phyloP scores from a whole-genome alignment of 2,329 filamentous ascomycete genomes.

The Fusarium pseudocircinatum region DNA sequence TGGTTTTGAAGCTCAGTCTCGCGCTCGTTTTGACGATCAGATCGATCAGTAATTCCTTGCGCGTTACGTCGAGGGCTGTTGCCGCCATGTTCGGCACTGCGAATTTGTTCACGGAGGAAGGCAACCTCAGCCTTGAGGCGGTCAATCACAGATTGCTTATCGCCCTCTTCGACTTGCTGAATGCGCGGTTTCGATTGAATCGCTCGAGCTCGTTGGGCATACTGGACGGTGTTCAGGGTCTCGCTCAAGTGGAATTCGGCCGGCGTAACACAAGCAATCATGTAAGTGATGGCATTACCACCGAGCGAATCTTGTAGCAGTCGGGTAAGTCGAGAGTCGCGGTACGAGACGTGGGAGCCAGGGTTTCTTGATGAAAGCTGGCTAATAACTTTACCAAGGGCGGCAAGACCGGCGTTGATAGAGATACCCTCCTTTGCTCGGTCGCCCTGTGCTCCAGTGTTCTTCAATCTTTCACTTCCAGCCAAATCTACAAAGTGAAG shows the following conservation, averaged over 20 bases:
- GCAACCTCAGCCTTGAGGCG: slow-evolving; percentile 92
- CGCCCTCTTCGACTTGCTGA: slow-evolving; percentile 90
- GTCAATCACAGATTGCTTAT: slow-evolving; percentile 94
- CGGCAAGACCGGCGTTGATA: slow-evolving; percentile 95
- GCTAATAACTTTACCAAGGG: slow-evolving; percentile 96
- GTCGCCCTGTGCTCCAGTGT: slow-evolving; percentile 94
- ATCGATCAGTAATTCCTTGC: slow-evolving; percentile 70
- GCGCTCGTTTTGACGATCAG: slow-evolving; percentile 82
- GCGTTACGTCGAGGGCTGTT: slow-evolving; percentile 63
- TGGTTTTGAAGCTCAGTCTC: slow-evolving; percentile 94
- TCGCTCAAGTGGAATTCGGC: slow-evolving; percentile 98
- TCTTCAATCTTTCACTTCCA: slow-evolving; percentile 95
- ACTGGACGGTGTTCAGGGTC: slow-evolving; percentile 96
- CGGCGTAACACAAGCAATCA: slow-evolving; percentile 98
- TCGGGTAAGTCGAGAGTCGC: slow-evolving; percentile 95
- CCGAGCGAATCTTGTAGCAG: slow-evolving; percentile 95
- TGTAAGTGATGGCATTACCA: slow-evolving; percentile 97
- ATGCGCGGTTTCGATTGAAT: slow-evolving; percentile 98
- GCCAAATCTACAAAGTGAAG: slow-evolving; percentile 98
- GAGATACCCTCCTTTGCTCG: slow-evolving; percentile 96
- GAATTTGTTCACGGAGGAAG: slow-evolving; percentile 93
- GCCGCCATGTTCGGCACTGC: slow-evolving; percentile 72
- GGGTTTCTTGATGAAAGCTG: slow-evolving; percentile 91
- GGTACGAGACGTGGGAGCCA: slow-evolving; percentile 94
- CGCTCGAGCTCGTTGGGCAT: slow-evolving; percentile 92